Evolutionary conservation across 73 alveolate genomes (phyloP).

Genomic region (Paramecium tetraurelia): DNA sequence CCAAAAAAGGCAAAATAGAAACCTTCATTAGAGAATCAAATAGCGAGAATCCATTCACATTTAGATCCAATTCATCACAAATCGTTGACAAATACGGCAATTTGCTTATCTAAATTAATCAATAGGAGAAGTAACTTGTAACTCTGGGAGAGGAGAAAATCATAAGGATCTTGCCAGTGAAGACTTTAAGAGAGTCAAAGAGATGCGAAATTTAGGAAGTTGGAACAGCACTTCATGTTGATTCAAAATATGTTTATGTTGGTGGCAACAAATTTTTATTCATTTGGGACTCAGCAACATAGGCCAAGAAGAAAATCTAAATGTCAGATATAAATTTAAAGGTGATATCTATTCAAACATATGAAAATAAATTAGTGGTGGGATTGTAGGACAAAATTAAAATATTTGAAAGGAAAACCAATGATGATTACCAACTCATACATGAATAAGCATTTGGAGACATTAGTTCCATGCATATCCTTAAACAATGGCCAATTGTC

Average conservation of each 20-base stretch:
- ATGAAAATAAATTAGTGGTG: not conserved
- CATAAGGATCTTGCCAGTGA: not conserved
- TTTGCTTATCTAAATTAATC: not conserved
- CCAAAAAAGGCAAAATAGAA: not conserved
- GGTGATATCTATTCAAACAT: not conserved
- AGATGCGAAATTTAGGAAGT: not conserved
- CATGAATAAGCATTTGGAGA: not conserved
- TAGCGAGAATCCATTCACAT: not conserved
- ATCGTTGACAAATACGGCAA: not conserved
- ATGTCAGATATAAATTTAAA: not conserved
- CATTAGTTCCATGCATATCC: not conserved
- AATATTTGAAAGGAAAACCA: not conserved
- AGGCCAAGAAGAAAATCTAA: not conserved
- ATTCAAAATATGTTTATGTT: not conserved
- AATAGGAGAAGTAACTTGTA: not conserved
- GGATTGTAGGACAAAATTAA: not conserved
- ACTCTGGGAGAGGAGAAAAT: not conserved
- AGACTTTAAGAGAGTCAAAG: not conserved
- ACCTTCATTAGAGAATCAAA: not conserved
- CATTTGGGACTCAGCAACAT: not conserved
- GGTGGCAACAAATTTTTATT: not conserved
- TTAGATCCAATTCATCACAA: not conserved
- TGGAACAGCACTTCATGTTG: not conserved
- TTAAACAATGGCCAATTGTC: not conserved
- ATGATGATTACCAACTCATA: not conserved